These are phyloP conservation scores for Areca catechu DNA, from an alignment of 176 grass and related monocot species.

Conservation along the genomic window DNA sequence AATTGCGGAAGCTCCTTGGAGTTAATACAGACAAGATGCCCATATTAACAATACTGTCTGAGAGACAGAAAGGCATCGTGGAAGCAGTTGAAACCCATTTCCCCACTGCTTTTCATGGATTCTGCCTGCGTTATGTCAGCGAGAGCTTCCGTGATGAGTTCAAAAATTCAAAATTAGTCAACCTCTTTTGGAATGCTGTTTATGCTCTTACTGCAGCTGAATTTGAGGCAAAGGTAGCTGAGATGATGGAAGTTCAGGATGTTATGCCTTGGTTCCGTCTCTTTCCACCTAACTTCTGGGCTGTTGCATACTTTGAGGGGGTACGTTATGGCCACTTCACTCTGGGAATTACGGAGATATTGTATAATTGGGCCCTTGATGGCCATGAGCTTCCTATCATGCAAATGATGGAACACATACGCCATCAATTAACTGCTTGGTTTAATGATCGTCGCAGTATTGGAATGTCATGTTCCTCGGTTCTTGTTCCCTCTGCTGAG, in stretches of 20 bases:
- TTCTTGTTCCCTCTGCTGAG: slow-evolving; percentile 90
- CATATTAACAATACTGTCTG: slow-evolving; percentile 71
- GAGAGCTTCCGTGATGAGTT: slow-evolving; percentile 95
- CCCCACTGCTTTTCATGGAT: slow-evolving; percentile 77
- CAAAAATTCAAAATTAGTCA: slow-evolving; percentile 94
- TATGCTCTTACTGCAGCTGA: slow-evolving; percentile 72
- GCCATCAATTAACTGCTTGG: slow-evolving; percentile 60
- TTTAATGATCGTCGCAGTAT: slow-evolving; percentile 62
- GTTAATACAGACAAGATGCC: slow-evolving; percentile 98
- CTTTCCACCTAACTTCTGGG: slow-evolving; percentile 87
- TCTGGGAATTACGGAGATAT: slow-evolving; percentile 66
- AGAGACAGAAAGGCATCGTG: slow-evolving; percentile 59
- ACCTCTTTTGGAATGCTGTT: slow-evolving; percentile 88
- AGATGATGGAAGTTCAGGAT: slow-evolving; percentile 94
- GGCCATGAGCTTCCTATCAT: slow-evolving; percentile 92
- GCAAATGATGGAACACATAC: slow-evolving; percentile 90
- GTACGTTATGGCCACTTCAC: slow-evolving; percentile 84
- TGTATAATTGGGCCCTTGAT: slow-evolving; percentile 83
- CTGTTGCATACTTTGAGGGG: slow-evolving; percentile 80
- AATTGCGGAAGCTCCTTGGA: slow-evolving; percentile 87
- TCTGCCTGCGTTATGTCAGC: slow-evolving; percentile 77
- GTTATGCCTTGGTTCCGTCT: slow-evolving; percentile 74
- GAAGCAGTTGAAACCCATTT: slow-evolving; percentile 68
- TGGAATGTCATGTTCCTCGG: slow-evolving; percentile 48
- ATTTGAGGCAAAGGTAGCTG: slow-evolving; percentile 77